Base-by-base conservation (phyloP, 2,329 filamentous ascomycete genomes). In the Exophiala bonariae region DNA sequence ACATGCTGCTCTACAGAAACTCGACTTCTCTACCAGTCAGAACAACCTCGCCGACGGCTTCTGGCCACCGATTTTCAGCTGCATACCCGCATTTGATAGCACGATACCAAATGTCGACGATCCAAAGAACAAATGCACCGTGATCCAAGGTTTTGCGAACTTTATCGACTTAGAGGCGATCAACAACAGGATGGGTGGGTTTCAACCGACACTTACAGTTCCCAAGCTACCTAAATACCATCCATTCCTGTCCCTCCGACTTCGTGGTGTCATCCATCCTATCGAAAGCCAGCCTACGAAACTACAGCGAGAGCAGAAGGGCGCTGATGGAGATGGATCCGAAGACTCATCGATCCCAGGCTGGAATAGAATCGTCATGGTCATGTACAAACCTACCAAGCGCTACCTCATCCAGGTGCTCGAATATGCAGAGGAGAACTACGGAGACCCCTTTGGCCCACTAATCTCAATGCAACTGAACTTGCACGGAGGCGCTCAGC, bases 351-450 rank as follows among this genome's bases (percentile, higher is more conserved):
- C 58, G 3, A 60, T 71, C 23, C 54, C 55, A 14, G 67, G 65
- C 16, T 72, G 68, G 66, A 58, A 42, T 4, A 63, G 68, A 9
- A 61, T 72, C 35, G 63, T 65, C 41, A 68, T 71, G 54, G 54
- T 63, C 11, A 59, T 67, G 5, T 69, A 63, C 49, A 56, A 60
- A 19, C 44, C 59, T 3, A 57, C 56, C 7, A 49, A 43, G 6
- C 49, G 54, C 7, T 47, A 55, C 17, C 47, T 58, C 10, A 52
- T 58, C 16, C 46, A 54, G 5, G 48, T 54, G 16, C 47, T 55
- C 7, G 58, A 59, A 11, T 31, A 55, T 19, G 52, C 62, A 14
- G 39, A 52, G 19, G 40, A 45, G 22, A 46, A 47, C n/a, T 59
- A 38, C 31, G 54, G 56, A 23, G 50, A 44, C 13, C 28, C 33